Percentiles rank a stretch among this genome's conserved stretches.
These are phyloP conservation scores for Fusarium sp. DNA, from an alignment of 2,329 filamentous ascomycete species.

Conservation along the genomic window DNA sequence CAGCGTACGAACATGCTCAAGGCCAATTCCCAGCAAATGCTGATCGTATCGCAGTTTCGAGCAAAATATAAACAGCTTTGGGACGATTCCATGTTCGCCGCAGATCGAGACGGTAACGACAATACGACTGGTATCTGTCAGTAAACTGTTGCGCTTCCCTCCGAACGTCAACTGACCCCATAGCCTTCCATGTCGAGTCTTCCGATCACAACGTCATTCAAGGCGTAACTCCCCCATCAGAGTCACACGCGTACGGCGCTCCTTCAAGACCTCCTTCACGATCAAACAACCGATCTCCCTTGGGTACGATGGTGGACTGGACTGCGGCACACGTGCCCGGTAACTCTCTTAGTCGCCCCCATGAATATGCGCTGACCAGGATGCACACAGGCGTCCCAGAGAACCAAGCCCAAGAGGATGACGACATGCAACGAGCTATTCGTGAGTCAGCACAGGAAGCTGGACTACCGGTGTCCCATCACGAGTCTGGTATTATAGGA, in stretches of 20 bases:
- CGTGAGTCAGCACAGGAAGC: constrained; percentile 64
- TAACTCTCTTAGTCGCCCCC: constrained; percentile 44
- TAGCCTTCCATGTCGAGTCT: constrained; percentile 67
- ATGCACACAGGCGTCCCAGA: constrained; percentile 50
- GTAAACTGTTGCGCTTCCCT: constrained; percentile 21
- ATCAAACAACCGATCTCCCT: constrained; percentile 65
- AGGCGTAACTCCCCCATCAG: constrained; percentile 53
- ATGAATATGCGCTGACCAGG: constrained; percentile 39
- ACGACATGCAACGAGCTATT: constrained; percentile 65
- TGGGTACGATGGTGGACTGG: constrained; percentile 62
- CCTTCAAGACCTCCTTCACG: constrained; percentile 71
- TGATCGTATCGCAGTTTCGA: constrained; percentile 51
- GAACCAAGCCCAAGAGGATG: constrained; percentile 58
- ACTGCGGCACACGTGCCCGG: constrained; percentile 53
- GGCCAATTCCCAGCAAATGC: not conserved
- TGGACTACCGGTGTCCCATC: constrained; percentile 53
- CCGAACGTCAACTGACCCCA: constrained; percentile 36
- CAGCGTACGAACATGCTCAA: constrained; percentile 39
- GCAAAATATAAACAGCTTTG: constrained; percentile 59
- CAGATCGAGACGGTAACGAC: constrained; percentile 60
- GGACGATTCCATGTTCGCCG: constrained; percentile 64
- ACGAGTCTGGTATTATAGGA: constrained; percentile 62
- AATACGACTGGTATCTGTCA: constrained; percentile 57
- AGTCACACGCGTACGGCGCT: constrained; percentile 55
- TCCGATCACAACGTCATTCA: constrained; percentile 56